These are phyloP conservation scores for Aspergillus awamori DNA, from an alignment of 2,329 filamentous ascomycete species.

Conservation along the genomic window DNA sequence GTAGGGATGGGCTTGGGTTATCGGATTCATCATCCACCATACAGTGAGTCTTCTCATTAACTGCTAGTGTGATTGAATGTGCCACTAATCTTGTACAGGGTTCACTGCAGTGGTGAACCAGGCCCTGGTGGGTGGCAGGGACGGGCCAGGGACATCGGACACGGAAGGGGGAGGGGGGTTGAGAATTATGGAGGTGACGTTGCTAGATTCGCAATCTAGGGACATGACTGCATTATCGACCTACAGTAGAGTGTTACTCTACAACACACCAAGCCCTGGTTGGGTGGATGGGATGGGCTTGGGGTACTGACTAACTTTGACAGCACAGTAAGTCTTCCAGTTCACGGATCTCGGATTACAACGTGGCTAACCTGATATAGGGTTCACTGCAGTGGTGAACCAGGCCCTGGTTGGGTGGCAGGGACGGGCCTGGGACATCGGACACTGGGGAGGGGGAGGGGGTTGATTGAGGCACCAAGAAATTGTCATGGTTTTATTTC, in stretches of 20 bases:
- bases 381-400: neutral
- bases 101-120: neutral
- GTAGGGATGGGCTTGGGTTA: neutral
- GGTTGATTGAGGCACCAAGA: too few relatives aligned
- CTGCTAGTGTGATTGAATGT: too few relatives aligned
- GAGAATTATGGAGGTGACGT: neutral
- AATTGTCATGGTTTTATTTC: too few relatives aligned
- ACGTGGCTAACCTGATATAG: neutral
- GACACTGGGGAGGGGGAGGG: neutral
- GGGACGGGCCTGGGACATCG: constrained; percentile 2
- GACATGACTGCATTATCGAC: neutral
- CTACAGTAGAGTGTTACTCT: too few relatives aligned
- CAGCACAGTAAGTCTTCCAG: too few relatives aligned
- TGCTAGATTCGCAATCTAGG: too few relatives aligned
- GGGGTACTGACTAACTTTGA: neutral
- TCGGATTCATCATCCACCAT: too few relatives aligned
- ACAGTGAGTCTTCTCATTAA: too few relatives aligned
- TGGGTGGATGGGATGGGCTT: constrained; percentile 9
- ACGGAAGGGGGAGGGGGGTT: too few relatives aligned
- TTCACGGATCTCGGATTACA: too few relatives aligned
- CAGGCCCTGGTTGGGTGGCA: constrained; percentile 8
- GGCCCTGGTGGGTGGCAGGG: constrained; percentile 6
- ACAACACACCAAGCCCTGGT: constrained; percentile 3
- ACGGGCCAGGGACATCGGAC: constrained; percentile 1
- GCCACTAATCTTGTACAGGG: neutral